Percentiles rank a stretch among this genome's conserved stretches.
These are phyloP conservation scores for Pisolithus microcarpus DNA, from an alignment of 768 basidiomycete genomes.

Conservation along the genomic window DNA sequence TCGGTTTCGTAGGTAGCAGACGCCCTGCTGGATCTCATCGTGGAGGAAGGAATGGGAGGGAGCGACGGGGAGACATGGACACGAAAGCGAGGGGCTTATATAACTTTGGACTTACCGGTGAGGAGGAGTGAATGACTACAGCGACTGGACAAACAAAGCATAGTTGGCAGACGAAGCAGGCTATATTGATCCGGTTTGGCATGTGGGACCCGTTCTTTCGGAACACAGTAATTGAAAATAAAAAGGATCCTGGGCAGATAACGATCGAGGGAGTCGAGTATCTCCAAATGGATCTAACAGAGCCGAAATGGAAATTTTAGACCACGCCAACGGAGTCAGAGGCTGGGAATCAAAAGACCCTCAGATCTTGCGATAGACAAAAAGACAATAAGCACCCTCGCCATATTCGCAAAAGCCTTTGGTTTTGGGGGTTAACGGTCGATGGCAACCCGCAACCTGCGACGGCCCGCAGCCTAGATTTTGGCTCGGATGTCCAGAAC, in stretches of 20 bases:
- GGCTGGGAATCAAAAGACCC: slow-evolving; percentile 8
- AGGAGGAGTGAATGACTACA: slow-evolving; percentile 10
- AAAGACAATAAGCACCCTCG: neutral
- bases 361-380: neutral
- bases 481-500: neutral
- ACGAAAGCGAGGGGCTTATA: slow-evolving; percentile 23
- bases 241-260: slow-evolving; percentile 24
- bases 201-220: slow-evolving; percentile 19
- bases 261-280: slow-evolving; percentile 17
- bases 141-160: slow-evolving; percentile 3
- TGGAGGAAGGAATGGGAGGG: slow-evolving; percentile 8
- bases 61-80: slow-evolving; percentile 15
- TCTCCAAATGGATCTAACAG: slow-evolving; percentile 3
- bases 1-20: slow-evolving; percentile 18
- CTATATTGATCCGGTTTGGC: slow-evolving; percentile 17
- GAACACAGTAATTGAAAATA: slow-evolving; percentile 22
- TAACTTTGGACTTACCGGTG: slow-evolving; percentile 20
- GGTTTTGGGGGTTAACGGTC: slow-evolving; percentile 3
- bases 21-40: slow-evolving; percentile 20
- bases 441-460: neutral
- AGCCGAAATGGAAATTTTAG: slow-evolving; percentile 40
- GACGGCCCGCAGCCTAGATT: neutral
- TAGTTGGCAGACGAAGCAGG: no score
- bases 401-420: neutral
- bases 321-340: slow-evolving; percentile 42